phyloP scores from a whole-genome alignment of 352 stramenopile species.

The Pythium myriotylum region DNA sequence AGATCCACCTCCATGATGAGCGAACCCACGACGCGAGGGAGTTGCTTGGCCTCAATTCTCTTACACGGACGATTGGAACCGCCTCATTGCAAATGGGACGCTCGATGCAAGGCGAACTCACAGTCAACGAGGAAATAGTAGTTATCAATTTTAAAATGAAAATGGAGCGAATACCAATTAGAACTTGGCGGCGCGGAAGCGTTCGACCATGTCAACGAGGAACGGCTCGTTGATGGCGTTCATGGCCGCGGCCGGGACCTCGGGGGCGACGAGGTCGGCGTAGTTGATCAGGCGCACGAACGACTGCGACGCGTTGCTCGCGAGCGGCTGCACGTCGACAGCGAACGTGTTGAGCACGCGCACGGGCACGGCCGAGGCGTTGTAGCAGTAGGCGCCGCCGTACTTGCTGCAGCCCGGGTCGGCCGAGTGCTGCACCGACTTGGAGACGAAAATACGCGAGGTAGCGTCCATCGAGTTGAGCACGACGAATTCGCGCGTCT shows the following conservation, averaged over 20 bases:
- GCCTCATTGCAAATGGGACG: too few relatives aligned
- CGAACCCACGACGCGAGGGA: too few relatives aligned
- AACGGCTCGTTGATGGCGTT: conserved; percentile 19
- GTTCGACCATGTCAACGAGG: conserved; percentile 11
- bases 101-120: too few relatives aligned
- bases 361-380: background rate
- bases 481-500: conserved; percentile 27
- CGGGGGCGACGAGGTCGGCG: too few relatives aligned
- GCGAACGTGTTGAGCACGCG: conserved; percentile 29
- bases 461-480: conserved; percentile 32
- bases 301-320: background rate
- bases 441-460: conserved; percentile 21
- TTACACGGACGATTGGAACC: too few relatives aligned
- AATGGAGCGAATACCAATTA: too few relatives aligned
- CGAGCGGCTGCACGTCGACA: background rate
- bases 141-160: too few relatives aligned
- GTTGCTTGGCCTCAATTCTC: too few relatives aligned
- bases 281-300: conserved; percentile 29
- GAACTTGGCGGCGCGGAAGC: conserved; percentile 16
- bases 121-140: too few relatives aligned
- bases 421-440: conserved; percentile 27
- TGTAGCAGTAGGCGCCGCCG: too few relatives aligned
- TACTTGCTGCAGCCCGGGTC: conserved; percentile 7
- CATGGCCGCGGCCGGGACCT: too few relatives aligned
- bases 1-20: too few relatives aligned